These are phyloP conservation scores for Vaccinium corymbosum DNA, from an alignment of 148 eudicot species.

Conservation along the genomic window DNA sequence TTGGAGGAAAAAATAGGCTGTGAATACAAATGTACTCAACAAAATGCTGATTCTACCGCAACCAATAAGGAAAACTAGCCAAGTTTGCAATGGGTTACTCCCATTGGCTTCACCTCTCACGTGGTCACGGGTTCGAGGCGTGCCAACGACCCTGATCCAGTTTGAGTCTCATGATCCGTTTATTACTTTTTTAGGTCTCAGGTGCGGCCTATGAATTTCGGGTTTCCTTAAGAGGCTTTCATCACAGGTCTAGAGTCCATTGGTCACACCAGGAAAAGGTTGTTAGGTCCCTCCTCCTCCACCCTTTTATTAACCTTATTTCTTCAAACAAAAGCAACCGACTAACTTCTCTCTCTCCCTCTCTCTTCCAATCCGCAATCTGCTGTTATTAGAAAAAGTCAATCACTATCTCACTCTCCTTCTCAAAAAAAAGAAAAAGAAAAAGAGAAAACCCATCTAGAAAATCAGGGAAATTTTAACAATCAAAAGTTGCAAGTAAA, in stretches of 20 bases:
- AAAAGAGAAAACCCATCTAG: neutral
- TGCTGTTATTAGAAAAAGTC: neutral
- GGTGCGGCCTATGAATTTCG: too few relatives aligned
- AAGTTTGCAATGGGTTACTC: too few relatives aligned
- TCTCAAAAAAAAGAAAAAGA: neutral
- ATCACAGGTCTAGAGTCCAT: too few relatives aligned
- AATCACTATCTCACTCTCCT: neutral
- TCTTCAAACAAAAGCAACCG: conserved; percentile 20
- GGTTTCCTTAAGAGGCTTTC: too few relatives aligned
- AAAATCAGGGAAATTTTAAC: neutral
- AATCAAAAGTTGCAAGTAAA: neutral
- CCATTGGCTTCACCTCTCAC: too few relatives aligned
- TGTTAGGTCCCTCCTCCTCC: too few relatives aligned
- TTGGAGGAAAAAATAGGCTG: neutral
- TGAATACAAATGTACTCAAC: neutral
- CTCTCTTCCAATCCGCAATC: conserved; percentile 6
- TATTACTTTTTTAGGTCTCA: too few relatives aligned
- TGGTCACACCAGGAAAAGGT: too few relatives aligned
- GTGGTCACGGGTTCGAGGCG: too few relatives aligned
- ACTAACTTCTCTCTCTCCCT: neutral
- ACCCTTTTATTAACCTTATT: neutral
- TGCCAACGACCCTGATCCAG: too few relatives aligned
- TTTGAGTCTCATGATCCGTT: too few relatives aligned
- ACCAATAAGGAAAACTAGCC: neutral
- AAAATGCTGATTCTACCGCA: neutral